Conservation (phyloP, 306 rosid genomes). For the Trifolium pratense region DNA sequence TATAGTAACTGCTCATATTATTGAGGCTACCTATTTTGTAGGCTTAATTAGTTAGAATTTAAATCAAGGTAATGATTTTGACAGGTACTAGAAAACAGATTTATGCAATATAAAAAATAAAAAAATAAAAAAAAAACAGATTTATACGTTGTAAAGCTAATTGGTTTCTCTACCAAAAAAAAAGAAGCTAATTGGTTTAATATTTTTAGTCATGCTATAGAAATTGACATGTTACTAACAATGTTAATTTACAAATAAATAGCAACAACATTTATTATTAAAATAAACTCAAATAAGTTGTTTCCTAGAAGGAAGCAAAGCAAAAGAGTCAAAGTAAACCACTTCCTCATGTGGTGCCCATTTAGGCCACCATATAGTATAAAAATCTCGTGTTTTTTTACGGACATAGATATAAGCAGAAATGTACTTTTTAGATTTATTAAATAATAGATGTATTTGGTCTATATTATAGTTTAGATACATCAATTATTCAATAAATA, state of each 20-base stretch:
- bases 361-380: slow-evolving; percentile 34
- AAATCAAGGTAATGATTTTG: slow-evolving; percentile 33
- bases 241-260: slow-evolving; percentile 19
- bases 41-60: slow-evolving; percentile 22
- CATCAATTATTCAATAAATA: too few relatives aligned
- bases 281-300: slow-evolving; percentile 28
- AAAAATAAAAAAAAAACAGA: too few relatives aligned
- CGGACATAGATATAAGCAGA: too few relatives aligned
- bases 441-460: too few relatives aligned
- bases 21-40: slow-evolving; percentile 20
- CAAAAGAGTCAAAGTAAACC: slow-evolving; percentile 42
- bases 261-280: background rate
- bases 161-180: too few relatives aligned
- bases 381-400: too few relatives aligned
- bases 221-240: slow-evolving; percentile 33
- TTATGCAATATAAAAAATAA: too few relatives aligned
- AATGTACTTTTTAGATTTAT: too few relatives aligned
- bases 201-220: slow-evolving; percentile 16
- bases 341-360: slow-evolving; percentile 43
- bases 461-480: too few relatives aligned
- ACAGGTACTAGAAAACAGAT: background rate
- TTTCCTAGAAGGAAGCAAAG: slow-evolving; percentile 52
- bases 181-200: slow-evolving; percentile 16
- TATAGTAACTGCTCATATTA: slow-evolving; percentile 16
- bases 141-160: too few relatives aligned